Base-by-base conservation (phyloP, 768 basidiomycete species). In the Boletellus ananas region DNA sequence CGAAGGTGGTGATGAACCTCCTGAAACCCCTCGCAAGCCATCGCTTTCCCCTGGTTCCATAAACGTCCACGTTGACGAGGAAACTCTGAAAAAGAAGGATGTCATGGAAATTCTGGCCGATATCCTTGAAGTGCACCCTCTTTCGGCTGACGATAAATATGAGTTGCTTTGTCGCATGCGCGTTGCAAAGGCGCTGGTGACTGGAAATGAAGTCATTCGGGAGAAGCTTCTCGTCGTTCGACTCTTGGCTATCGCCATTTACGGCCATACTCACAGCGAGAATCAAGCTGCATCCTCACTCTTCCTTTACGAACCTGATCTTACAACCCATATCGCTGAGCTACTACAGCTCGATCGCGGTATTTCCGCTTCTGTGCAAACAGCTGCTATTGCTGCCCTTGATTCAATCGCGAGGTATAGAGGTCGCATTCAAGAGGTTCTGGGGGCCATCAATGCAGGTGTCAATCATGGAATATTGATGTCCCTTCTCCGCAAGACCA, bases 391-490 rank as follows among this genome's bases (percentile, higher is more conserved):
- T 49, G 80, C 86, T 23, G 86, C 90, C n/a, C 76, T 98, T 50
- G 96, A 99, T 65, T 90, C 90, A 13, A 79, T 95, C 50, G 87
- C 85, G 12, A 78, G 92, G 54, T 94, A 95, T 66, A 81, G 91
- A 52, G 76, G 73, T 52, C 91, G 87, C 64, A 78, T 90, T 33
- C 81, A 84, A 58, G 96, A 98, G 63, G 91, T 95, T 34, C 69
- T 96, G 40, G 85, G 86, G 5, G 86, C 94, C 1, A 80, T 98
- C 34, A 96, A 96, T 64, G 94, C 92, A 21, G 92, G 92, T 38
- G 92, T 97, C 47, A 96, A 93, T 60, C 96, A 98, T 62, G 96
- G 96, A 12, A 86, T 93, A 35, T 68, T 99, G 21, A 91, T 98
- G 85, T 85, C 87, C 25, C 74, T 94, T 33, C 77, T 97, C 47